These are phyloP conservation scores for Cytospora piceicola DNA, from an alignment of 2,329 filamentous ascomycete genomes.

Conservation along the genomic window DNA sequence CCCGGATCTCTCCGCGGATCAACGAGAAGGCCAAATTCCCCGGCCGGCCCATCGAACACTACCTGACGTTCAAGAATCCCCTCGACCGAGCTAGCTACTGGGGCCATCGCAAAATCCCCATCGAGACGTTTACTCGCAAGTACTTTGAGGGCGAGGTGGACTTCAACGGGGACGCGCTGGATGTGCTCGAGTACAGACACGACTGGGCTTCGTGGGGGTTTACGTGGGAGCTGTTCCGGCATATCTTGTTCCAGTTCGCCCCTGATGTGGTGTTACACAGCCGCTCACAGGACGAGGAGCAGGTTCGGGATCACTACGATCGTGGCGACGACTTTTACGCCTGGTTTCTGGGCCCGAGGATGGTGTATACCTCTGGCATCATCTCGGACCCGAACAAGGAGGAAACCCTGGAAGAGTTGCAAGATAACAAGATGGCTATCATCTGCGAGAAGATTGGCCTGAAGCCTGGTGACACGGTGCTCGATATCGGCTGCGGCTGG, in stretches of 20 bases:
- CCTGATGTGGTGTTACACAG: constrained; percentile 92
- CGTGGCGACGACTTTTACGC: constrained; percentile 97
- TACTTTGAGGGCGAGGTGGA: constrained; percentile 95
- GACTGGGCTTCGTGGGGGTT: constrained; percentile 97
- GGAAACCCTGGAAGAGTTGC: constrained; percentile 89
- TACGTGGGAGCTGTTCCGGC: constrained; percentile 81
- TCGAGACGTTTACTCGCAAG: constrained; percentile 96
- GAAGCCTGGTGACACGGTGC: constrained; percentile 77
- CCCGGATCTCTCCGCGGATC: constrained; percentile 80
- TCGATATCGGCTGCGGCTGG: constrained; percentile 98
- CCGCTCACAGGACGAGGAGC: constrained; percentile 92
- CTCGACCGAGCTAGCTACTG: constrained; percentile 67
- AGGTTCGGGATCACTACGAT: constrained; percentile 97
- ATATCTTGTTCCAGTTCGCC: constrained; percentile 83
- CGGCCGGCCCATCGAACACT: constrained; percentile 86
- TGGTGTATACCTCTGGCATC: constrained; percentile 97
- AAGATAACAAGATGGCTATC: constrained; percentile 95
- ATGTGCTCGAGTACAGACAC: constrained; percentile 89
- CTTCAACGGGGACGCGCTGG: constrained; percentile 90
- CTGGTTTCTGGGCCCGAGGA: constrained; percentile 97
- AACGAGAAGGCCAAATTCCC: constrained; percentile 90
- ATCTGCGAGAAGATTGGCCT: constrained; percentile 96
- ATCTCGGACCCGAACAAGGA: constrained; percentile 86
- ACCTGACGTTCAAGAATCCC: constrained; percentile 77
- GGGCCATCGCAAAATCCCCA: constrained; percentile 79